Evolutionary conservation across 805 yeast species (phyloP), one percentile per base, ranked within the genome.

Genomic region (Yamadazyma philogaea): DNA sequence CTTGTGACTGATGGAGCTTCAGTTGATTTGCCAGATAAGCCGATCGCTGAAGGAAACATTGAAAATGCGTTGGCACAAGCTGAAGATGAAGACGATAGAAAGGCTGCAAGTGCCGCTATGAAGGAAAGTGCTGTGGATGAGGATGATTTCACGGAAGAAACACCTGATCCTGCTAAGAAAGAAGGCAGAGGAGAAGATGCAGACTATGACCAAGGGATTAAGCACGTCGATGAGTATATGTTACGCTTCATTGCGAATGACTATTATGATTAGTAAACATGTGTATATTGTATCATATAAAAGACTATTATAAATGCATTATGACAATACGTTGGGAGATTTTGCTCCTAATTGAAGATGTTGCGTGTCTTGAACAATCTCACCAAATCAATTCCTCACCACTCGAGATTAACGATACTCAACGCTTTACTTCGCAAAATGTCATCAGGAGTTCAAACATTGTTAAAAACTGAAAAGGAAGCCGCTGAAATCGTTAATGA

Each of bases 151-250:
- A 76, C 74, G 39, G 91, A 84, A 35, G 62, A 57, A 17, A 54
- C 52, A 27, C 36, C 59, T 3, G 57, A 58, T 11, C 63, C 69
- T 0, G 40, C 34, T 10, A 34, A 40, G 11, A 16, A 52, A 45
- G 41, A 37, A 10, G 57, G 54, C 7, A 60, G 50, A 8, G 59
- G 53, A 14, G 61, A 54, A 37, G 63, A 57, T 27, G 60, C 54
- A 12, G 83, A 78, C 27, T 78, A 66, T 38, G 83, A 75, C 3
- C 87, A 79, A 35, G 85, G 78, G 17, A 74, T 82, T 39, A 86
- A 85, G 3, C 96, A 89, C 60, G 79, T 91, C 40, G 99, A 93
- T 59, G 98, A 93, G 71, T 95, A 90, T 67, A 93, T 93, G 99
- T 79, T 93, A 48, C 72, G 90, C 46, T 87, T 78, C 58, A 87